phyloP scores from a whole-genome alignment of 2,329 filamentous ascomycete genomes.

The Hymenoscyphus infarciens region DNA sequence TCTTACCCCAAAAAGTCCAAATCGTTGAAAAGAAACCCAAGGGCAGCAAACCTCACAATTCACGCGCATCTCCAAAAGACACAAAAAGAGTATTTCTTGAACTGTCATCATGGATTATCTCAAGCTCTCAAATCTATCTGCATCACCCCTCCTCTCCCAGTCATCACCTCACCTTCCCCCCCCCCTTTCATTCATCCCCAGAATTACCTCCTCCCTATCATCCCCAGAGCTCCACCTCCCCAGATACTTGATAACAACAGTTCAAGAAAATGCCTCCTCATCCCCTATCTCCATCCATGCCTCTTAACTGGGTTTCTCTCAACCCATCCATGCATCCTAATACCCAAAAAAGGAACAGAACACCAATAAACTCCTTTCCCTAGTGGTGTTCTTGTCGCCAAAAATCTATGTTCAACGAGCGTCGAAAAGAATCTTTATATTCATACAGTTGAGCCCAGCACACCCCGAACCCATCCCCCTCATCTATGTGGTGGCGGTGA shows the following conservation, averaged over 20 bases:
- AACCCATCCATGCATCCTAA: not conserved
- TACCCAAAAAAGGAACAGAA: conserved; percentile 9
- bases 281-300: not conserved
- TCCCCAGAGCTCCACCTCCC: not conserved
- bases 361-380: not conserved
- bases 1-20: no score
- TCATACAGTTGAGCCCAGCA: conserved; percentile 31
- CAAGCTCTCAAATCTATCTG: not conserved
- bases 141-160: not conserved
- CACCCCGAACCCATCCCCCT: conserved; percentile 11
- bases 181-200: not conserved
- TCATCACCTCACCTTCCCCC: not conserved
- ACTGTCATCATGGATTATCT: conserved; percentile 3
- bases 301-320: no score
- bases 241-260: conserved; percentile 5
- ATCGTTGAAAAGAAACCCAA: no score
- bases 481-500: conserved; percentile 13
- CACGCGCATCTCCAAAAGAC: not conserved
- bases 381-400: not conserved
- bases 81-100: not conserved
- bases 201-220: not conserved
- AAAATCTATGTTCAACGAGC: conserved; percentile 28
- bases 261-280: not conserved
- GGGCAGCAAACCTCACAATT: no score
- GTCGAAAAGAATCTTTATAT: conserved; percentile 13